These are phyloP conservation scores for Saccharomyces jurei DNA, from an alignment of 805 yeast species.

Conservation along the genomic window DNA sequence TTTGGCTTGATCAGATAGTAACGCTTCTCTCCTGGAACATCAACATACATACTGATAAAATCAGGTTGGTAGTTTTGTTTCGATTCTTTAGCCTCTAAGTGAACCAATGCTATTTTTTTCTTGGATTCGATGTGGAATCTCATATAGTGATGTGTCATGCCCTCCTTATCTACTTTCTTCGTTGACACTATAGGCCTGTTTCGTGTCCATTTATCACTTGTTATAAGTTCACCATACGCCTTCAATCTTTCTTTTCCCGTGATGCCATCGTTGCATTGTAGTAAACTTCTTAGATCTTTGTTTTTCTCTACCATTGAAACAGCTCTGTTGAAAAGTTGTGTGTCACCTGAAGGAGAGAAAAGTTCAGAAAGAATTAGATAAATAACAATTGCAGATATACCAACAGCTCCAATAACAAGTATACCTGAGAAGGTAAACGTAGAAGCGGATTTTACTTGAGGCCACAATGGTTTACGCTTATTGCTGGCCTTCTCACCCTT, in stretches of 20 bases:
- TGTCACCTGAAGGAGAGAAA: slow-evolving; percentile 85
- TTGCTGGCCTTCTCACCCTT: slow-evolving; percentile 22
- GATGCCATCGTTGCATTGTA: slow-evolving; percentile 40
- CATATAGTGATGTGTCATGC: slow-evolving; percentile 75
- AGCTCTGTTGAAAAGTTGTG: slow-evolving; percentile 81
- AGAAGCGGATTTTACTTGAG: slow-evolving; percentile 44
- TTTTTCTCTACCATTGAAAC: slow-evolving; percentile 69
- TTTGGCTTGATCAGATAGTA: slow-evolving; percentile 63
- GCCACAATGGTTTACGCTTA: slow-evolving; percentile 31
- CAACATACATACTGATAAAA: slow-evolving; percentile 64
- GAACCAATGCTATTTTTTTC: slow-evolving; percentile 56
- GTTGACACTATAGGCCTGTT: slow-evolving; percentile 74
- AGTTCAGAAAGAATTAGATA: slow-evolving; percentile 74
- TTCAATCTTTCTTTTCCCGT: slow-evolving; percentile 51
- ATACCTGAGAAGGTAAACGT: slow-evolving; percentile 55
- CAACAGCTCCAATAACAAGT: slow-evolving; percentile 60
- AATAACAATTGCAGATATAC: slow-evolving; percentile 57
- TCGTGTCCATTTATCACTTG: slow-evolving; percentile 73
- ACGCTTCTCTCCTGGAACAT: slow-evolving; percentile 62
- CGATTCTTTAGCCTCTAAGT: slow-evolving; percentile 69
- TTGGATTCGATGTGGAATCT: slow-evolving; percentile 78
- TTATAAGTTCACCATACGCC: slow-evolving; percentile 70
- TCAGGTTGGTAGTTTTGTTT: slow-evolving; percentile 56
- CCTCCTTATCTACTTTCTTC: slow-evolving; percentile 55
- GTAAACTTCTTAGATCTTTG: slow-evolving; percentile 45